Evolutionary conservation across 1,139 yeast species (phyloP), one percentile per base, ranked within the genome.

Genomic region (Taphrina flavorubra): DNA sequence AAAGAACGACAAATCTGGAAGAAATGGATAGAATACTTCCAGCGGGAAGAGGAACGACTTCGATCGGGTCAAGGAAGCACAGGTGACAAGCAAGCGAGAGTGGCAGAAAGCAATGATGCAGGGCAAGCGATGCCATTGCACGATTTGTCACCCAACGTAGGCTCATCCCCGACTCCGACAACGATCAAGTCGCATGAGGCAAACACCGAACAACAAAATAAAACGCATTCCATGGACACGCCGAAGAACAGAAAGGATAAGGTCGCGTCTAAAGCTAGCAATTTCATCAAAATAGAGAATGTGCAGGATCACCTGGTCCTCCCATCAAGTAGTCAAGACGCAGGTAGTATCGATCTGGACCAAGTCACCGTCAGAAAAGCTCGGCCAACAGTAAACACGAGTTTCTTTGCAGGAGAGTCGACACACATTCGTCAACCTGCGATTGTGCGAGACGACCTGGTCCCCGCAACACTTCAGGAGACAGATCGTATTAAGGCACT

Each of bases 281-380:
- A 16, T 6, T 4, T 11, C 34, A 49, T 11, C n/a, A 16, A 31
- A 3, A 20, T 8, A 18, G 34, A 20, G 36, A 8, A 6, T 20
- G 7, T 34, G 10, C 55, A 10, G 20, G 55, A 49, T 13, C 42
- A 37, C 3, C 13, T 25, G 11, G 25, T 56, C 14, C 46, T 20
- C 8, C 44, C 42, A 10, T 39, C 46, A 7, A n/a, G 40, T 6
- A 58, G 62, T 46, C 62, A 58, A 44, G 62, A 58, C 14, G 62
- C 62, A 13, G 18, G 53, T 10, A 58, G 62, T 31, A 58, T 58
- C 10, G 62, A 58, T 42, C 53, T 58, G 10, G 62, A 58, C 31
- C 53, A 58, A 16, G 62, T 58, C 8, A 58, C 62, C 11, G 42
- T 46, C 42, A 16, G 62, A 11, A 58, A 58, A 31, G 7, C 51